phyloP scores from a whole-genome alignment of 495 filamentous ascomycete genomes.

The Haplographium delicatum region DNA sequence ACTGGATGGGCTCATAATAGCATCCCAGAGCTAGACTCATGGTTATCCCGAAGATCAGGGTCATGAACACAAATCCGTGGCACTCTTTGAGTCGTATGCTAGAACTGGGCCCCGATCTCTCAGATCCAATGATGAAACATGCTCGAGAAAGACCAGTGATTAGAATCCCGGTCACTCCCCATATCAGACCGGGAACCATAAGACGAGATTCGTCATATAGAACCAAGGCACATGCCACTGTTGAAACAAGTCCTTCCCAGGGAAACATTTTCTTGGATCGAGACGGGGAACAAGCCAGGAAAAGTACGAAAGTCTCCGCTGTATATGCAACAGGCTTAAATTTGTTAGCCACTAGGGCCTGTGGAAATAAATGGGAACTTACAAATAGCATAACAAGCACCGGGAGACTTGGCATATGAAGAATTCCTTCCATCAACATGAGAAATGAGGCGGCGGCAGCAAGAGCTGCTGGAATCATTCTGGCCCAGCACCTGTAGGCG shows the following conservation, averaged over 20 bases:
- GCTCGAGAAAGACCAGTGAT: constrained; percentile 12
- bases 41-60: constrained; percentile 23
- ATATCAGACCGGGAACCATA: constrained; percentile 17
- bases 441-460: constrained; percentile 14
- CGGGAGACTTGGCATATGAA: constrained; percentile 18
- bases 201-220: constrained; percentile 19
- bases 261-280: constrained; percentile 7
- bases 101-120: background rate
- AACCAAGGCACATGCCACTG: background rate
- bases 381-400: constrained; percentile 17
- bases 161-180: constrained; percentile 5
- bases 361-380: no score
- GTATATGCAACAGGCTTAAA: constrained; percentile 15
- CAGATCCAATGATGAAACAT: constrained; percentile 8
- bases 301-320: constrained; percentile 9
- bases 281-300: background rate
- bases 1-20: background rate
- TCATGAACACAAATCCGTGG: constrained; percentile 23
- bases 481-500: no score
- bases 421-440: constrained; percentile 6
- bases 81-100: background rate
- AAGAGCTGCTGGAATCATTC: constrained; percentile 3
- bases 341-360: no score
- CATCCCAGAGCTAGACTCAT: constrained; percentile 1
- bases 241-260: constrained; percentile 1